These are phyloP conservation scores for Boehmeria nivea DNA, from an alignment of 306 rosid genomes.

Conservation along the genomic window DNA sequence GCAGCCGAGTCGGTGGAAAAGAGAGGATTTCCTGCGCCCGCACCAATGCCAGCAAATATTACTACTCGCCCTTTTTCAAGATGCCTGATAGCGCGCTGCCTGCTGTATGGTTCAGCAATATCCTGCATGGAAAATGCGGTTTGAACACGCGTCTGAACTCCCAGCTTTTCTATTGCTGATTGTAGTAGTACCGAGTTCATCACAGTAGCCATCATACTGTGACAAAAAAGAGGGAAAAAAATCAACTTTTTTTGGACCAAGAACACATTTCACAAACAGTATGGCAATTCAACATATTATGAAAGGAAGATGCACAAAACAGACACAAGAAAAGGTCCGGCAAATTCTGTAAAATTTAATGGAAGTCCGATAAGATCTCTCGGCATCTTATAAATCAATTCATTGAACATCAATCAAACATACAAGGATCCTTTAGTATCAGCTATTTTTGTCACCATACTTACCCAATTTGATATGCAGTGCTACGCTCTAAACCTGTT, in stretches of 20 bases:
- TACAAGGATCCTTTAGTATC: no score
- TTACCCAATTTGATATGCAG: conserved; percentile 96
- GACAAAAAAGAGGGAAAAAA: background rate
- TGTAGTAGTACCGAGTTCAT: conserved; percentile 45
- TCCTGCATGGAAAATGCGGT: conserved; percentile 41
- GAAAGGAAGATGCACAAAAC: no score
- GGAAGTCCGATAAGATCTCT: background rate
- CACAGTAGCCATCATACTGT: conserved; percentile 51
- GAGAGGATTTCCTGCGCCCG: conserved; percentile 41
- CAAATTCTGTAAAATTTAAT: conserved; percentile 2
- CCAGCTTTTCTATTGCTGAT: conserved; percentile 47
- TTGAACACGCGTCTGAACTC: conserved; percentile 44
- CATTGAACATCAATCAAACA: no score
- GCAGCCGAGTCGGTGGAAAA: conserved; percentile 47
- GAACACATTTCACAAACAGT: background rate
- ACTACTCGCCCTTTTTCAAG: conserved; percentile 49
- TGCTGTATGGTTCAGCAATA: conserved; percentile 45
- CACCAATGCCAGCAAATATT: conserved; percentile 48
- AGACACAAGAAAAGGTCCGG: no score
- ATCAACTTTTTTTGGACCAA: conserved; percentile 11
- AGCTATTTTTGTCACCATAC: background rate
- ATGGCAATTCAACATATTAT: no score
- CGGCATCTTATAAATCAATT: background rate
- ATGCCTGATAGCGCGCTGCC: conserved; percentile 51
- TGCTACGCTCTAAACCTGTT: conserved; percentile 83